Evolutionary conservation across 176 grass and related monocot genomes (phyloP).

Genomic region (Guadua angustifolia): DNA sequence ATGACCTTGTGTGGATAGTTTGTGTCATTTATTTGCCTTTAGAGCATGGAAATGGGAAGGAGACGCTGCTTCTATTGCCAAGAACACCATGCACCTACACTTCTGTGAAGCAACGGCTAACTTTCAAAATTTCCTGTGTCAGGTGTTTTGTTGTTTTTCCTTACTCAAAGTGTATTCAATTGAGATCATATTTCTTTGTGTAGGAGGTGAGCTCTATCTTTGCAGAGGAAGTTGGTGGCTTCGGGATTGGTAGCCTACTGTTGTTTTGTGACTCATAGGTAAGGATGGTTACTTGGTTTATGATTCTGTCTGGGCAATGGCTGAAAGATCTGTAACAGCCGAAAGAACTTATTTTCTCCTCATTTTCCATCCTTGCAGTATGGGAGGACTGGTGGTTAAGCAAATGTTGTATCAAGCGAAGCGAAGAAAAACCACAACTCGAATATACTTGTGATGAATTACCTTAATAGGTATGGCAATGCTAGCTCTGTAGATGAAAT

Average conservation of each 20-base stretch:
- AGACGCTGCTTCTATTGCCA: too few species aligned
- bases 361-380: slow-evolving; percentile 63
- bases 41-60: too few species aligned
- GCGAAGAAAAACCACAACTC: too few species aligned
- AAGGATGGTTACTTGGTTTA: slow-evolving; percentile 22
- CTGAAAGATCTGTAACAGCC: neutral
- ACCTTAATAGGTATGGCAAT: too few species aligned
- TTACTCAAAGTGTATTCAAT: slow-evolving; percentile 11
- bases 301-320: neutral
- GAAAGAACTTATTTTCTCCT: neutral
- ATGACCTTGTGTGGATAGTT: too few species aligned
- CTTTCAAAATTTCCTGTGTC: too few species aligned
- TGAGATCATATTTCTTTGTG: slow-evolving; percentile 36
- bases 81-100: too few species aligned
- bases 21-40: too few species aligned
- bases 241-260: slow-evolving; percentile 83
- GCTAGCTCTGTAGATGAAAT: too few species aligned
- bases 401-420: slow-evolving; percentile 92
- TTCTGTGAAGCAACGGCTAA: too few species aligned
- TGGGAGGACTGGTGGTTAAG: slow-evolving; percentile 98
- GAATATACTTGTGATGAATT: too few species aligned
- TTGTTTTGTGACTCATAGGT: slow-evolving; percentile 97
- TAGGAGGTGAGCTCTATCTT: slow-evolving; percentile 97
- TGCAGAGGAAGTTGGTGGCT: slow-evolving; percentile 73
- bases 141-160: slow-evolving; percentile 25